Conservation (phyloP, 2,329 filamentous ascomycete species). For the Neonectria punicea region DNA sequence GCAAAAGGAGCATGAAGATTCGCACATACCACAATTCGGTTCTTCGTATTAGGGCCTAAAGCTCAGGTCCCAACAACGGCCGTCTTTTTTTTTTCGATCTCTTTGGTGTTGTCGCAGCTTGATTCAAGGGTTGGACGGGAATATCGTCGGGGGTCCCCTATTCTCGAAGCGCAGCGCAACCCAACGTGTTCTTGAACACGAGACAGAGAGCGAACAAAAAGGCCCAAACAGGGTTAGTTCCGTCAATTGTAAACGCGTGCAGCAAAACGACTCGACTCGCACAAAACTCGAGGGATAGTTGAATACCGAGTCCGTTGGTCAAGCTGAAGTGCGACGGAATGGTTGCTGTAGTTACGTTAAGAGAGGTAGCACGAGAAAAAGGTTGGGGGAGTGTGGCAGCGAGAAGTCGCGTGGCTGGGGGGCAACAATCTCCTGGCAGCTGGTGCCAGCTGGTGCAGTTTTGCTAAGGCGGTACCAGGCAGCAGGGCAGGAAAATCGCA, state of each 20-base stretch:
- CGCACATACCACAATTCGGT: background rate
- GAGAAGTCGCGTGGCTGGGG: constrained; percentile 43
- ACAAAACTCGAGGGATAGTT: background rate
- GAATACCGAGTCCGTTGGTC: background rate
- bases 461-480: constrained; percentile 39
- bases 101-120: background rate
- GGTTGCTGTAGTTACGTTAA: constrained; percentile 2
- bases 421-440: constrained; percentile 12
- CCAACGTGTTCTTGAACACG: background rate
- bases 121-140: background rate
- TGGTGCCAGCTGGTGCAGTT: constrained; percentile 36
- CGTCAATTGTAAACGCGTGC: background rate
- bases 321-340: background rate
- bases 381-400: constrained; percentile 5
- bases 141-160: background rate
- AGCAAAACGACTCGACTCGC: background rate
- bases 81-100: background rate
- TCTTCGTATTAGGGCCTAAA: background rate
- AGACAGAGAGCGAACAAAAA: background rate
- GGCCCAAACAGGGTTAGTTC: background rate
- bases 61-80: background rate
- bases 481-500: background rate
- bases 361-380: background rate
- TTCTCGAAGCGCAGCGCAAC: too few species aligned
- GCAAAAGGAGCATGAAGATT: background rate